Evolutionary conservation across 2,329 filamentous ascomycete genomes (phyloP).

Genomic region (Colletotrichum sp.): DNA sequence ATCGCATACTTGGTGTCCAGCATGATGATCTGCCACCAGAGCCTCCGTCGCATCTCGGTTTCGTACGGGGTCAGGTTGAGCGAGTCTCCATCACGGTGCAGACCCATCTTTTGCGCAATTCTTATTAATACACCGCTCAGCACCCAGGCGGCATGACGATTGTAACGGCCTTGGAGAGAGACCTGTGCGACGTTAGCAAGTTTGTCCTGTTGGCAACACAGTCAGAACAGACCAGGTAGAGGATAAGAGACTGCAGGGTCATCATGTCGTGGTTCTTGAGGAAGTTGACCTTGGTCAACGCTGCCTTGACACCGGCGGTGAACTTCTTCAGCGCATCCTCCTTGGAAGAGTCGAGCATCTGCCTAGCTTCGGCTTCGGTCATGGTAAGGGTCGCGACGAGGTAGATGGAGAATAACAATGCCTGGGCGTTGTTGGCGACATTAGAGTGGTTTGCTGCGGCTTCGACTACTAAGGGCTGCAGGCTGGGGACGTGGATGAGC

Average conservation of each 20-base stretch:
- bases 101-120: constrained; percentile 71
- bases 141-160: constrained; percentile 65
- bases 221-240: constrained; percentile 54
- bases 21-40: constrained; percentile 71
- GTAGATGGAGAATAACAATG: constrained; percentile 24
- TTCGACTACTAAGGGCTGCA: constrained; percentile 70
- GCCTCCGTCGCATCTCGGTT: constrained; percentile 68
- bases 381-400: constrained; percentile 22
- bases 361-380: constrained; percentile 56
- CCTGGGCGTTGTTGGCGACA: constrained; percentile 48
- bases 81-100: constrained; percentile 65
- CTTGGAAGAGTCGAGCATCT: constrained; percentile 54
- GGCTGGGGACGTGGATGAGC: constrained; percentile 72
- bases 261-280: constrained; percentile 62
- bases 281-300: constrained; percentile 60
- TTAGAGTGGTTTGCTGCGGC: constrained; percentile 61
- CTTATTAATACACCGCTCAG: constrained; percentile 65
- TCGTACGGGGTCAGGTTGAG: constrained; percentile 66
- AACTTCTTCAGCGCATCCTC: constrained; percentile 57
- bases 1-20: constrained; percentile 63
- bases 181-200: constrained; percentile 40
- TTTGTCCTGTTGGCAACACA: background rate
- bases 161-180: constrained; percentile 62
- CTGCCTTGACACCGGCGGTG: constrained; percentile 54
- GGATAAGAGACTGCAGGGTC: constrained; percentile 62